These are phyloP conservation scores for Ganoderma resinaceum DNA, from an alignment of 1,284 basidiomycete genomes.

Conservation along the genomic window DNA sequence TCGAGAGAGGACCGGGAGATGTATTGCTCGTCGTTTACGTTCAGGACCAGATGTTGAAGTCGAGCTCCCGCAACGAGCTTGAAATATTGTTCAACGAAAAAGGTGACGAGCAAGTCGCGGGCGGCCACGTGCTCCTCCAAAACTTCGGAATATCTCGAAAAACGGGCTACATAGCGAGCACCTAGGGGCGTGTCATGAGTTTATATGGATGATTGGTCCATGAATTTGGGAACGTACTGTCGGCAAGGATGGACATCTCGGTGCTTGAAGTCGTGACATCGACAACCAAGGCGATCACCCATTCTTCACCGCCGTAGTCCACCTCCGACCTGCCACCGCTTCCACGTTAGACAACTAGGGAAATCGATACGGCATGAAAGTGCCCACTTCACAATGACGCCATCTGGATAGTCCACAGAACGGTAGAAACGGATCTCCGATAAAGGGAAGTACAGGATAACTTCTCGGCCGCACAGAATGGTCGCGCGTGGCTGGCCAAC, in stretches of 20 bases:
- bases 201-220: not conserved
- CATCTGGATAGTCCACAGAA: not conserved
- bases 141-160: constrained; percentile 33
- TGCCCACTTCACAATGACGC: not conserved
- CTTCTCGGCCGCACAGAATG: constrained; percentile 41
- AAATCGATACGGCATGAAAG: not conserved
- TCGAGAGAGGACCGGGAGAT: constrained; percentile 8
- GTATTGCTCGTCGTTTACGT: constrained; percentile 11
- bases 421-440: constrained; percentile 37
- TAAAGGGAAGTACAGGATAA: constrained; percentile 40
- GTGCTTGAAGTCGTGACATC: constrained; percentile 27
- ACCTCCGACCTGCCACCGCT: constrained; percentile 10
- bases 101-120: constrained; percentile 32
- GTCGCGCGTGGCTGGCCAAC: constrained; percentile 39
- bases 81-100: constrained; percentile 41
- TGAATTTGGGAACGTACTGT: constrained; percentile 20
- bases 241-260: not conserved
- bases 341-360: not conserved
- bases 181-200: constrained; percentile 33
- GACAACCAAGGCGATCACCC: constrained; percentile 41
- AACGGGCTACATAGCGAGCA: constrained; percentile 38
- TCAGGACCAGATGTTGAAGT: constrained; percentile 36
- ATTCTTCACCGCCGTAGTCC: constrained; percentile 30
- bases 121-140: constrained; percentile 29
- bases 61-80: constrained; percentile 35